These are phyloP conservation scores for Funneliformis mosseae DNA, from an alignment of 192 early-diverging fungal species.

Conservation along the genomic window DNA sequence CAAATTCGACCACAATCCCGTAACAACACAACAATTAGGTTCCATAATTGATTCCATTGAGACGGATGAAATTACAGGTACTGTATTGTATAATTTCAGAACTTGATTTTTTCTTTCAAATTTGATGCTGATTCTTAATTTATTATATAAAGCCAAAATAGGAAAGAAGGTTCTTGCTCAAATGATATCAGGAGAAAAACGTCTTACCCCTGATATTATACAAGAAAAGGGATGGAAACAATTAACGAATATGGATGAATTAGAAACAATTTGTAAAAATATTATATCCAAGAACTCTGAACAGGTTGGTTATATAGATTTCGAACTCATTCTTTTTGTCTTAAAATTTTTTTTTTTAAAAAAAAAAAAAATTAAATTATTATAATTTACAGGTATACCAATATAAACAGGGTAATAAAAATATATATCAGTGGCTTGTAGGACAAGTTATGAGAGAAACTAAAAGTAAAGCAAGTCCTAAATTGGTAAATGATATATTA, in stretches of 20 bases:
- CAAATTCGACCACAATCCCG: constrained; percentile 49
- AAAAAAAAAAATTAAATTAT: background rate
- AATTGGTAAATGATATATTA: constrained; percentile 62
- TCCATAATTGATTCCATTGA: constrained; percentile 66
- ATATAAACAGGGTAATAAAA: constrained; percentile 65
- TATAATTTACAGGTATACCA: constrained; percentile 53
- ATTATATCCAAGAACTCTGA: constrained; percentile 47
- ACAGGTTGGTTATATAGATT: constrained; percentile 40
- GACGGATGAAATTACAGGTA: constrained; percentile 58
- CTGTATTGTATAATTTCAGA: constrained; percentile 24
- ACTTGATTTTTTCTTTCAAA: background rate
- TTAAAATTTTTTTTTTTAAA: background rate
- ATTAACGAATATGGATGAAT: constrained; percentile 44
- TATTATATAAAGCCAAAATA: constrained; percentile 43
- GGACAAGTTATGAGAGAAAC: constrained; percentile 82
- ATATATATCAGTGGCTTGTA: constrained; percentile 78
- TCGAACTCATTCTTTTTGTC: background rate
- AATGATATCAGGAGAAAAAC: constrained; percentile 67
- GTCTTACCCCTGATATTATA: constrained; percentile 58
- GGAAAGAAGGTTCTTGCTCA: constrained; percentile 71
- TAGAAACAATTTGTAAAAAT: constrained; percentile 50
- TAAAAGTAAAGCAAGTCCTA: constrained; percentile 78
- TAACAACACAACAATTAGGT: constrained; percentile 59
- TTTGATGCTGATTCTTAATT: background rate
- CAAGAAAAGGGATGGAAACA: constrained; percentile 63